A percentile compares a stretch with the other conserved stretches of the same genome.
These are phyloP conservation scores for Ganoderma leucocontextum DNA, from an alignment of 1,284 basidiomycete species.

Conservation along the genomic window DNA sequence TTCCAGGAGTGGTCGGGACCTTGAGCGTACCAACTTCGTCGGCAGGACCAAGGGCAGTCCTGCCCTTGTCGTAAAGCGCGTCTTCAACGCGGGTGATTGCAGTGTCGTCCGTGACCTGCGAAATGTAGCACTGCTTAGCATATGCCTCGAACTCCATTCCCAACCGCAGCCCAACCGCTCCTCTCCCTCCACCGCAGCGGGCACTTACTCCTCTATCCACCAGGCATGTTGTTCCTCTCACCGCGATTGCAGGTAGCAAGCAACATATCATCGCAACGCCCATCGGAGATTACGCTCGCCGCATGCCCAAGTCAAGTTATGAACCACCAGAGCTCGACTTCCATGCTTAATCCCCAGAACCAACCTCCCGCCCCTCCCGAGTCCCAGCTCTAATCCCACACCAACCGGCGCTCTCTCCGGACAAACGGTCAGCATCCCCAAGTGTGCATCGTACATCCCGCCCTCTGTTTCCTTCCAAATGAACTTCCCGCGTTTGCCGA, in stretches of 20 bases:
- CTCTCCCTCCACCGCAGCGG: constrained; percentile 21
- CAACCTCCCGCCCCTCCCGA: constrained; percentile 39
- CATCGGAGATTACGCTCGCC: constrained; percentile 30
- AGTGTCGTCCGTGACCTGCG: constrained; percentile 48
- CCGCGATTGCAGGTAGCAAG: constrained; percentile 62
- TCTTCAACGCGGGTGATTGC: constrained; percentile 42
- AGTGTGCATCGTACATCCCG: constrained; percentile 44
- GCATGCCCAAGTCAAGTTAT: constrained; percentile 41
- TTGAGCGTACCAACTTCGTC: constrained; percentile 38
- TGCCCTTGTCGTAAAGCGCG: constrained; percentile 27
- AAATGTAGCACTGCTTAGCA: constrained; percentile 39
- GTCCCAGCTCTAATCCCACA: constrained; percentile 35
- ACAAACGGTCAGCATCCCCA: constrained; percentile 31
- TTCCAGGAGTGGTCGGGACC: constrained; percentile 23
- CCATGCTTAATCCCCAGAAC: constrained; percentile 44
- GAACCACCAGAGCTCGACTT: constrained; percentile 49
- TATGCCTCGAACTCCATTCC: constrained; percentile 42
- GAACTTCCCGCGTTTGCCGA: constrained; percentile 53
- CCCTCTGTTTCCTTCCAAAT: constrained; percentile 49
- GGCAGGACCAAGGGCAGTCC: no score
- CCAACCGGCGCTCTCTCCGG: constrained; percentile 26
- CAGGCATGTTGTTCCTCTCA: constrained; percentile 36
- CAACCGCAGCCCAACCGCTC: constrained; percentile 54
- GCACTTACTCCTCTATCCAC: constrained; percentile 35
- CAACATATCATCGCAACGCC: constrained; percentile 57